A percentile compares a stretch with the other conserved stretches of the same genome.
Evolutionary conservation across 176 grass and related monocot genomes (phyloP).

Genomic region (Carex cristatella): DNA sequence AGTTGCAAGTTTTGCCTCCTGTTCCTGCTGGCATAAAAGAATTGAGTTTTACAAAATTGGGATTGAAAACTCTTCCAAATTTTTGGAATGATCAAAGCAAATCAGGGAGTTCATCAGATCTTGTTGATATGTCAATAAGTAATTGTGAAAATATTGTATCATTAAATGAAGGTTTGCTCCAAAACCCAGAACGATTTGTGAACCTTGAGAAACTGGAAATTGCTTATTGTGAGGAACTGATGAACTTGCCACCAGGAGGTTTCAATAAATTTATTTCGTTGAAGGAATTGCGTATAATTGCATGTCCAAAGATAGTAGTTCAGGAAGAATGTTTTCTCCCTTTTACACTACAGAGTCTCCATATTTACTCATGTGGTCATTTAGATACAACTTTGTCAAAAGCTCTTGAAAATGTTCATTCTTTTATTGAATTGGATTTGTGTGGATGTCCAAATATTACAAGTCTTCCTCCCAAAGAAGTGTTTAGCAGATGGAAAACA

Average conservation of each 20-base stretch:
- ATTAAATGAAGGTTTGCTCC: not conserved
- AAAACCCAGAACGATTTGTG: not conserved
- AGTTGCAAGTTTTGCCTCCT: not conserved
- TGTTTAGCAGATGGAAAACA: no score
- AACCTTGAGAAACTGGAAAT: not conserved
- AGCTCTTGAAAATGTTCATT: no score
- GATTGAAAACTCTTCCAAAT: not conserved
- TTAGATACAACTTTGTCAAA: no score
- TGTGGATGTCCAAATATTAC: no score
- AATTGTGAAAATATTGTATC: not conserved
- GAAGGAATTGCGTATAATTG: not conserved
- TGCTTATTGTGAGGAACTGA: not conserved
- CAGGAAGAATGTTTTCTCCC: not conserved
- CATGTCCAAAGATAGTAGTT: not conserved
- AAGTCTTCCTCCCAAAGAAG: no score
- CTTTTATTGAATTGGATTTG: no score
- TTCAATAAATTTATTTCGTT: conserved; percentile 14
- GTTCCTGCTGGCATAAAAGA: not conserved
- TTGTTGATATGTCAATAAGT: not conserved
- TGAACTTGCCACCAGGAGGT: not conserved
- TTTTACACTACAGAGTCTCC: no score
- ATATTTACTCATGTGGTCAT: no score
- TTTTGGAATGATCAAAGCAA: not conserved
- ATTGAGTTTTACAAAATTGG: not conserved
- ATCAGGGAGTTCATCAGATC: not conserved